Percentiles rank a stretch among this genome's conserved stretches.
phyloP scores from a whole-genome alignment of 1,139 yeast genomes.

The Pichia inconspicua region DNA sequence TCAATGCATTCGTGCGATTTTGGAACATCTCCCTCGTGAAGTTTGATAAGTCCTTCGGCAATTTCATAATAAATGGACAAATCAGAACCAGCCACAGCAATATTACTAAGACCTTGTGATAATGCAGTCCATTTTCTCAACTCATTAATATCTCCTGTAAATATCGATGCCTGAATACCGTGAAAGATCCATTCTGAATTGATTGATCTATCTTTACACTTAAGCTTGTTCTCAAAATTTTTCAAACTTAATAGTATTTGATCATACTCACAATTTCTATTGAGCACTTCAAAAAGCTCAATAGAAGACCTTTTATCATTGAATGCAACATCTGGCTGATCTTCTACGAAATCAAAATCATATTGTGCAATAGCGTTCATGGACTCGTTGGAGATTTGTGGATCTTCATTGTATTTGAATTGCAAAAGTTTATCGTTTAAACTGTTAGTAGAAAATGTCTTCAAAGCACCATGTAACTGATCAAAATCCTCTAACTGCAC shows the following conservation, averaged over 20 bases:
- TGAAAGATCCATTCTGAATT: slow-evolving; percentile 50
- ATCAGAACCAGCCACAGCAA: slow-evolving; percentile 38
- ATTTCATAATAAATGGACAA: slow-evolving; percentile 55
- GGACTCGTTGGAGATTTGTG: slow-evolving; percentile 85
- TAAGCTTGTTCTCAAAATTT: slow-evolving; percentile 13
- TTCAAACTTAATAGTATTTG: slow-evolving; percentile 29
- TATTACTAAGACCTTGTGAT: slow-evolving; percentile 33
- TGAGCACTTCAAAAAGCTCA: slow-evolving; percentile 45
- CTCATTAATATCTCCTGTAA: slow-evolving; percentile 47
- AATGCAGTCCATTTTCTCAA: slow-evolving; percentile 50
- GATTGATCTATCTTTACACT: slow-evolving; percentile 7
- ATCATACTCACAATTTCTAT: slow-evolving; percentile 51
- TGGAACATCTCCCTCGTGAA: slow-evolving; percentile 30
- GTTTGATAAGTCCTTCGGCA: slow-evolving; percentile 50
- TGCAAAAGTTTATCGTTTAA: slow-evolving; percentile 67
- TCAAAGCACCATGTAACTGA: slow-evolving; percentile 78
- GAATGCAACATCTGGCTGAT: background rate
- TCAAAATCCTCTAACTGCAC: slow-evolving; percentile 85
- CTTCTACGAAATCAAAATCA: slow-evolving; percentile 14
- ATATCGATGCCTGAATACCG: slow-evolving; percentile 70
- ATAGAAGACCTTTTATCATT: slow-evolving; percentile 27
- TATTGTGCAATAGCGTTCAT: slow-evolving; percentile 54
- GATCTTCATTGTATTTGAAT: slow-evolving; percentile 77
- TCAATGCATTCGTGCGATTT: slow-evolving; percentile 37
- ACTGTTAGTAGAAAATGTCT: slow-evolving; percentile 62